Conservation (phyloP, 805 yeast genomes). For the Metschnikowia corniflorae region DNA sequence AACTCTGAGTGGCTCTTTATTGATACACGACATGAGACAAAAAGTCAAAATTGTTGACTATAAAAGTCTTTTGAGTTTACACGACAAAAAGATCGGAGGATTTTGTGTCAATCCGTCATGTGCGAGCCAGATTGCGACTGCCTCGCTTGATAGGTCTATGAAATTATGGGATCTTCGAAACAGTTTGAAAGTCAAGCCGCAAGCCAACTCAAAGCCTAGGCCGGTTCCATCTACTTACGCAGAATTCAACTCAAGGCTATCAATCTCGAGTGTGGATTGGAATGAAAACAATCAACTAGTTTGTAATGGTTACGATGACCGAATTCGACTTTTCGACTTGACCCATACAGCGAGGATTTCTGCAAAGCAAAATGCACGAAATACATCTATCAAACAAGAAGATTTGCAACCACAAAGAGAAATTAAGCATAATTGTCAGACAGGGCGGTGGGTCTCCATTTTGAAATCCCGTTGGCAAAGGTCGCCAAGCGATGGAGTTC, state of each 20-base stretch:
- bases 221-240: constrained; percentile 52
- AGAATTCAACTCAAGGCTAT: constrained; percentile 66
- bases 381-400: background rate
- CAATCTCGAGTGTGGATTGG: constrained; percentile 86
- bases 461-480: constrained; percentile 85
- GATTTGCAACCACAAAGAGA: constrained; percentile 1
- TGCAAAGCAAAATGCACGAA: background rate
- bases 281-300: constrained; percentile 65
- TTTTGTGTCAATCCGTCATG: constrained; percentile 72
- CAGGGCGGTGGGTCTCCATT: constrained; percentile 96
- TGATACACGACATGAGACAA: constrained; percentile 65
- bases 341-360: background rate
- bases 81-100: constrained; percentile 91
- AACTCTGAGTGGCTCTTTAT: constrained; percentile 77
- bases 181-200: no score
- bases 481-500: constrained; percentile 62
- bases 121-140: constrained; percentile 71
- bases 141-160: constrained; percentile 81
- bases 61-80: constrained; percentile 51
- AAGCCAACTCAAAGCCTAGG: no score
- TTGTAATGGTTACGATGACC: constrained; percentile 77
- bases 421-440: constrained; percentile 87
- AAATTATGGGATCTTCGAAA: constrained; percentile 84
- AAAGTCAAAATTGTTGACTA: constrained; percentile 25
- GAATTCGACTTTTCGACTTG: constrained; percentile 12